These are phyloP conservation scores for Populus trichocarpa DNA, from an alignment of 441 rosid genomes.

Conservation along the genomic window DNA sequence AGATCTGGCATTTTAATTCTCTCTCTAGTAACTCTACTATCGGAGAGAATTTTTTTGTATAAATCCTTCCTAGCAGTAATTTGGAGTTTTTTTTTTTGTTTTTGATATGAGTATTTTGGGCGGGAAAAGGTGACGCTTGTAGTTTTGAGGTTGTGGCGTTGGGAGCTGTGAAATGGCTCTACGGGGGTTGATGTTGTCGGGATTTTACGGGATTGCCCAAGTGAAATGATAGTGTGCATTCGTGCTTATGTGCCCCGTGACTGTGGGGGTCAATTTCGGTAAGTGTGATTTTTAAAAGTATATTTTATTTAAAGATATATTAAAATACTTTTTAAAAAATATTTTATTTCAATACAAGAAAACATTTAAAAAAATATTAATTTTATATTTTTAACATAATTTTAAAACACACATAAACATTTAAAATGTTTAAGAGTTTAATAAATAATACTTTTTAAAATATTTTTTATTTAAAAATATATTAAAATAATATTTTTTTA, in stretches of 20 bases:
- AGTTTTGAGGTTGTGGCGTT: neutral
- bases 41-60: neutral
- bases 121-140: neutral
- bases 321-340: too few relatives aligned
- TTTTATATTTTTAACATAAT: too few relatives aligned
- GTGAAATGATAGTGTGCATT: neutral
- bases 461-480: too few relatives aligned
- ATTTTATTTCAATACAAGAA: too few relatives aligned
- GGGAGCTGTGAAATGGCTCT: neutral
- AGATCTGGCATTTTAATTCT: constrained; percentile 61
- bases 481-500: too few relatives aligned
- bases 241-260: neutral
- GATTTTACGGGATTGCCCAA: neutral
- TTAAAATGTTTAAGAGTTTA: too few relatives aligned
- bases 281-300: too few relatives aligned
- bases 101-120: neutral
- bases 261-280: neutral
- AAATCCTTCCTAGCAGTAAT: neutral
- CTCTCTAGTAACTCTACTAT: neutral
- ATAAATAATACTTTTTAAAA: too few relatives aligned
- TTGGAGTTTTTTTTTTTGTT: neutral
- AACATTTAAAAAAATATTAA: too few relatives aligned
- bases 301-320: too few relatives aligned
- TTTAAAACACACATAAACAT: too few relatives aligned
- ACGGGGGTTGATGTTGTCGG: neutral